Percentiles rank a stretch among this genome's conserved stretches.
Conservation (phyloP, 2,329 filamentous ascomycete species). For the Penicillium sp. region DNA sequence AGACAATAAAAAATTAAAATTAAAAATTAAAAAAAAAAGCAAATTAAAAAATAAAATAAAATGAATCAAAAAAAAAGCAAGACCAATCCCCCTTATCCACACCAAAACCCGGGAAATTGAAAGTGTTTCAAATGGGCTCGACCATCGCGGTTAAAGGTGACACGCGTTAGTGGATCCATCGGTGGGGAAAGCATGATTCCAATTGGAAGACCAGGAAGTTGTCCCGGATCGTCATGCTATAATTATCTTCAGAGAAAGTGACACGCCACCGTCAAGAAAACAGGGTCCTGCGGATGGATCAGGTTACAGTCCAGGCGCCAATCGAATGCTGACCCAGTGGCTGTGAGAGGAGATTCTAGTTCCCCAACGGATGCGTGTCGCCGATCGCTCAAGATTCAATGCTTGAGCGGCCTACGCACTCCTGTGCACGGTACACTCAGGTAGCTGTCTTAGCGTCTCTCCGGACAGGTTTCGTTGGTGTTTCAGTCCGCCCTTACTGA, state of each 20-base stretch:
- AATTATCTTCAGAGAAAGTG: constrained; percentile 15
- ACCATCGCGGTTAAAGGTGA: constrained; percentile 20
- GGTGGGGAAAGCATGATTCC: constrained; percentile 15
- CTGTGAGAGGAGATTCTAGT: background rate
- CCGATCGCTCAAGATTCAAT: background rate
- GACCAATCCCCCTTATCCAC: background rate
- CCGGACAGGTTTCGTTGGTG: constrained; percentile 12
- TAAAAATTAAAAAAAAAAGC: background rate
- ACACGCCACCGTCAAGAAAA: constrained; percentile 11
- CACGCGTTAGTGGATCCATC: constrained; percentile 36
- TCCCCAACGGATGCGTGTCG: background rate
- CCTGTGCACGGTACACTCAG: constrained; percentile 3
- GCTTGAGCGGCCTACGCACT: background rate
- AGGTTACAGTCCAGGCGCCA: background rate
- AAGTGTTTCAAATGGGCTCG: constrained; percentile 6
- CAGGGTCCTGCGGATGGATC: constrained; percentile 7
- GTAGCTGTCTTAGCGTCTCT: background rate
- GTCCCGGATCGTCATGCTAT: constrained; percentile 12
- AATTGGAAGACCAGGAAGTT: constrained; percentile 20
- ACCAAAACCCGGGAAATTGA: background rate
- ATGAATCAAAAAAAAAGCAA: background rate
- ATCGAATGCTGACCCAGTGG: background rate
- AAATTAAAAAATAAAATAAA: background rate
- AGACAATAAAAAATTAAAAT: background rate
- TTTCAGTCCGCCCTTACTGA: constrained; percentile 16